Base-by-base conservation (phyloP, 2,329 filamentous ascomycete species). In the Aspergillus spinulosporus region DNA sequence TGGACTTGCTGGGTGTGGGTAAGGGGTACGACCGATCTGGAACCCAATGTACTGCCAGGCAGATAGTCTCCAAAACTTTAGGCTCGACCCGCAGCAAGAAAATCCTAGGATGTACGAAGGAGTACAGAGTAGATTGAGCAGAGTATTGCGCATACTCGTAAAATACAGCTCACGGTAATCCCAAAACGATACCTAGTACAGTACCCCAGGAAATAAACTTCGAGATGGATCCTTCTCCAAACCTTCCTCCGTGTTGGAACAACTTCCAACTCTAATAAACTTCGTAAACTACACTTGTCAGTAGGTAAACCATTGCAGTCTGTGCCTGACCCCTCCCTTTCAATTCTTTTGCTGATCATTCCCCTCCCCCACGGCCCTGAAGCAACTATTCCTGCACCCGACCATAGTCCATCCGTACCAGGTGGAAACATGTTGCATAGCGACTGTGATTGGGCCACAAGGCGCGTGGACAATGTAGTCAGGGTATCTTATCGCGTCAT, bases 361-460 rank as follows among this genome's bases (percentile, higher is more conserved):
- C 31, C 52, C 39, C 31, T 8, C 34, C 36, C 26, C 14, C 34
- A 14, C 34, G 8, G 15, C 28, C 37, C 45, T 28, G 36, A 31
- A 11, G 8, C 32, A 42, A 37, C 49, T 52, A 52, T 52, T 40
- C 12, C 43, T 52, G 50, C 50, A 47, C 32, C 26, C 42, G 15
- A 32, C 15, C 29, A 52, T 39, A 52, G 42, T 6, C 12, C 5
- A 26, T 42, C n/a, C 39, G 12, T 42, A 8, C n/a, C 39, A 21
- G 21, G 49, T 52, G 49, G 50, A 32, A 52, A 52, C 50, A 8
- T 31, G 14, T n/a, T n/a, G 14, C 7, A 28, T 3, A 6, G 8
- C 11, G 37, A 14, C 15, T 21, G 32, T 61, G 40, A 62, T 62
- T 62, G 57, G 60, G 21, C 9, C 40, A 44, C 49, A 61, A 61